Conservation (phyloP, 768 basidiomycete species). For the Podaxis mareebaensis region DNA sequence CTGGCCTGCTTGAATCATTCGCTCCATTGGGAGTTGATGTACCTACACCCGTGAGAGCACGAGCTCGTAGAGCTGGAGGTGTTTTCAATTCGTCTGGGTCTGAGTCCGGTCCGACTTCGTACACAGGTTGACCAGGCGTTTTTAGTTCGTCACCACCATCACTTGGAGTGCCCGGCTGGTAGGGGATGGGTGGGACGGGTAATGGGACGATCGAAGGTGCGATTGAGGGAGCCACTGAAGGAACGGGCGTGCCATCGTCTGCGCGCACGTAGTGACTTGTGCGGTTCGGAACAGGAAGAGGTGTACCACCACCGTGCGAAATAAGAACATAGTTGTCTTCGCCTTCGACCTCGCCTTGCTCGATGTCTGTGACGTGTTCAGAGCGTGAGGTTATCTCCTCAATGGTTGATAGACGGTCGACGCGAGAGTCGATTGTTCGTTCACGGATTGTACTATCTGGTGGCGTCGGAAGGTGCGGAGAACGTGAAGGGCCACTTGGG, state of each 20-base stretch:
- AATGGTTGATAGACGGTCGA: slow-evolving; percentile 30
- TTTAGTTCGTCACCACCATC: slow-evolving; percentile 4
- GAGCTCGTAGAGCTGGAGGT: slow-evolving; percentile 14
- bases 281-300: slow-evolving; percentile 28
- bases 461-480: slow-evolving; percentile 36
- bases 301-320: slow-evolving; percentile 18
- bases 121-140: slow-evolving; percentile 6
- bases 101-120: slow-evolving; percentile 9
- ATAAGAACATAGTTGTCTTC: slow-evolving; percentile 4
- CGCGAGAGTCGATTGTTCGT: slow-evolving; percentile 19
- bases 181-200: slow-evolving; percentile 3
- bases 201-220: slow-evolving; percentile 5
- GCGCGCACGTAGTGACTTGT: slow-evolving; percentile 17
- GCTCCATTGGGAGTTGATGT: background rate
- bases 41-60: background rate
- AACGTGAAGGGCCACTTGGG: slow-evolving; percentile 17
- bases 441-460: slow-evolving; percentile 32
- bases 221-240: background rate
- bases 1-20: background rate
- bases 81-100: slow-evolving; percentile 19
- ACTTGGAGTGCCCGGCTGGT: background rate
- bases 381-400: slow-evolving; percentile 29
- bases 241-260: slow-evolving; percentile 1
- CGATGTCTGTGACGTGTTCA: slow-evolving; percentile 14
- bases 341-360: background rate